Evolutionary conservation across 805 yeast species (phyloP).

Genomic region (Ogataea trehaloabstinens): DNA sequence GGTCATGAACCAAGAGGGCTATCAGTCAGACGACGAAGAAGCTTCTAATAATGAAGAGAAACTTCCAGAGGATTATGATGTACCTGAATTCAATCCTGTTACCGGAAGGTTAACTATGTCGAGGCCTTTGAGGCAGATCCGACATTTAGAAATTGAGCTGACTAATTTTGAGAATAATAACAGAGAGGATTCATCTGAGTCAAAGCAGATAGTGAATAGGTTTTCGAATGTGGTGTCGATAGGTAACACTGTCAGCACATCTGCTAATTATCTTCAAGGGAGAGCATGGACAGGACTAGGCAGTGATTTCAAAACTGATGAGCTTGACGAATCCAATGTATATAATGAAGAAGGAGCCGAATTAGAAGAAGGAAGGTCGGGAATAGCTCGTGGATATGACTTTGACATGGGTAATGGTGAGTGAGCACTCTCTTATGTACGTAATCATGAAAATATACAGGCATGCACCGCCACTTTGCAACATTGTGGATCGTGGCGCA

Average conservation of each 20-base stretch:
- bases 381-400: conserved; percentile 87
- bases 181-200: conserved; percentile 11
- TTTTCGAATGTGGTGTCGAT: conserved; percentile 61
- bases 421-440: too few species aligned
- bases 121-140: conserved; percentile 67
- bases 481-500: conserved; percentile 1
- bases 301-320: conserved; percentile 56
- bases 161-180: conserved; percentile 26
- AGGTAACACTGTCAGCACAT: conserved; percentile 81
- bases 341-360: conserved; percentile 67
- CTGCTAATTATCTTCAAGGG: conserved; percentile 71
- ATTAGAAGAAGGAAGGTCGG: conserved; percentile 79
- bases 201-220: conserved; percentile 49
- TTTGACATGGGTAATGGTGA: conserved; percentile 35
- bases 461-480: conserved; percentile 3
- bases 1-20: conserved; percentile 41
- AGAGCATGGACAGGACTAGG: conserved; percentile 90
- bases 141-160: conserved; percentile 62
- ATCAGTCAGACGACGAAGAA: conserved; percentile 30
- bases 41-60: conserved; percentile 10
- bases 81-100: conserved; percentile 85
- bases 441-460: too few species aligned
- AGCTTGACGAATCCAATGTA: conserved; percentile 38
- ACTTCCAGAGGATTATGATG: conserved; percentile 43
- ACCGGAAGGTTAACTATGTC: conserved; percentile 75